phyloP scores from a whole-genome alignment of 148 eudicot species.

The Cornus florida region DNA sequence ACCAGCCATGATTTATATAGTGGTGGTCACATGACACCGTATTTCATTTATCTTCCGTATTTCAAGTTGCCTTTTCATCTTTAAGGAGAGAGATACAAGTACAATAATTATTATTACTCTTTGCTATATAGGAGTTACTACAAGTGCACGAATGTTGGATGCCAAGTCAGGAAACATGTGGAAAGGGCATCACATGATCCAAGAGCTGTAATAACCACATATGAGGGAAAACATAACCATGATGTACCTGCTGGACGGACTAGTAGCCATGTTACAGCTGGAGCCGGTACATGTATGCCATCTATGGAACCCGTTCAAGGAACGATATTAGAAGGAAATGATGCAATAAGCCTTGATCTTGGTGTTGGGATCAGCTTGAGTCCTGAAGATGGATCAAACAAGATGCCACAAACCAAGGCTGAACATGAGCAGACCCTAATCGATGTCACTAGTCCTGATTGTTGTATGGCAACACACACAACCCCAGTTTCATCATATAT shows the following conservation, averaged over 20 bases:
- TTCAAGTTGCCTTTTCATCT: neutral
- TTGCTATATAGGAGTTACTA: slow-evolving; percentile 27
- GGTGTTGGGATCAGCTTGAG: slow-evolving; percentile 16
- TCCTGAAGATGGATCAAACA: neutral
- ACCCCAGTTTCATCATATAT: neutral
- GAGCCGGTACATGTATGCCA: neutral
- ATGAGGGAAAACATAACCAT: slow-evolving; percentile 30
- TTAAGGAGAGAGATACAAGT: neutral
- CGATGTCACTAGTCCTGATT: neutral
- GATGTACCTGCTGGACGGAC: slow-evolving; percentile 17
- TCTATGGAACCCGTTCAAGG: neutral
- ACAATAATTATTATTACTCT: neutral
- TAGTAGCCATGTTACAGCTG: slow-evolving; percentile 12
- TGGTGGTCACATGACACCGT: neutral
- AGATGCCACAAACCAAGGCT: neutral
- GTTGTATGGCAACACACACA: neutral
- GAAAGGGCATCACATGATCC: slow-evolving; percentile 35
- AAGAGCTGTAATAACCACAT: slow-evolving; percentile 32
- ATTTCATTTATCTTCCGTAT: neutral
- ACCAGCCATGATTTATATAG: neutral
- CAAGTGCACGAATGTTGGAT: slow-evolving; percentile 29
- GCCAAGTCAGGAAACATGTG: slow-evolving; percentile 33
- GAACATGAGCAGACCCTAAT: neutral
- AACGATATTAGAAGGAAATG: slow-evolving; percentile 4
- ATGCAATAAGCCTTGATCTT: slow-evolving; percentile 18